These are phyloP conservation scores for Limonomyces culmigenus DNA, from an alignment of 1,284 basidiomycete genomes.

Conservation along the genomic window DNA sequence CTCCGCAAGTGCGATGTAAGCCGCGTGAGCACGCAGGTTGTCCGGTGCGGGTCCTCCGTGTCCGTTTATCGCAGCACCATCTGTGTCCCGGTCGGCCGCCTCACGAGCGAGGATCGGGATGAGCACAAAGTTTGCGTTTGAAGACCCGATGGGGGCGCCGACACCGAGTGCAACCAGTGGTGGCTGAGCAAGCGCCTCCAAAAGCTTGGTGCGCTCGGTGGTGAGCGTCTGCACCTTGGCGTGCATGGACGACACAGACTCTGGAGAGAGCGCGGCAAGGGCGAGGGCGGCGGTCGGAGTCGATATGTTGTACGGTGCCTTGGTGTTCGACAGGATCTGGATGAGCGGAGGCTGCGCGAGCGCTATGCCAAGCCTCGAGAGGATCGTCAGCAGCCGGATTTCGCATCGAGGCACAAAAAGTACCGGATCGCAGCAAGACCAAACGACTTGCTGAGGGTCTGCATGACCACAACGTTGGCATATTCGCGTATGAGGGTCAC, in stretches of 20 bases:
- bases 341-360: constrained; percentile 81
- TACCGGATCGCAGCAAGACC: constrained; percentile 91
- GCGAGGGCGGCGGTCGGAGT: constrained; percentile 81
- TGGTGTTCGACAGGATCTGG: constrained; percentile 89
- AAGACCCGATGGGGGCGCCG: constrained; percentile 61
- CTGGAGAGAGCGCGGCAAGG: constrained; percentile 47
- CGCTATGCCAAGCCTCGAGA: constrained; percentile 71
- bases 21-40: constrained; percentile 45
- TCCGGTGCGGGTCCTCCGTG: constrained; percentile 40
- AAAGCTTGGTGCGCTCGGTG: constrained; percentile 37
- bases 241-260: constrained; percentile 52
- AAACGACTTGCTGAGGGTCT: constrained; percentile 94
- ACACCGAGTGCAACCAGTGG: constrained; percentile 35
- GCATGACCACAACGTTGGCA: constrained; percentile 83
- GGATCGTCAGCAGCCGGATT: not conserved
- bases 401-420: constrained; percentile 7
- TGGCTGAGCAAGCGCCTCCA: constrained; percentile 27
- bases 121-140: constrained; percentile 87
- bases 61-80: constrained; percentile 6
- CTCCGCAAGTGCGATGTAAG: constrained; percentile 83
- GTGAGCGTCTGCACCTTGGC: constrained; percentile 45
- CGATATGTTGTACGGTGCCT: constrained; percentile 96
- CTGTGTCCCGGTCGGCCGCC: constrained; percentile 8
- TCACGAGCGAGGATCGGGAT: constrained; percentile 54
- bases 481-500: constrained; percentile 64